Evolutionary conservation across 208 protist genomes (phyloP), one percentile per base, ranked within the genome.

Genomic region (Crithidia bombi): DNA sequence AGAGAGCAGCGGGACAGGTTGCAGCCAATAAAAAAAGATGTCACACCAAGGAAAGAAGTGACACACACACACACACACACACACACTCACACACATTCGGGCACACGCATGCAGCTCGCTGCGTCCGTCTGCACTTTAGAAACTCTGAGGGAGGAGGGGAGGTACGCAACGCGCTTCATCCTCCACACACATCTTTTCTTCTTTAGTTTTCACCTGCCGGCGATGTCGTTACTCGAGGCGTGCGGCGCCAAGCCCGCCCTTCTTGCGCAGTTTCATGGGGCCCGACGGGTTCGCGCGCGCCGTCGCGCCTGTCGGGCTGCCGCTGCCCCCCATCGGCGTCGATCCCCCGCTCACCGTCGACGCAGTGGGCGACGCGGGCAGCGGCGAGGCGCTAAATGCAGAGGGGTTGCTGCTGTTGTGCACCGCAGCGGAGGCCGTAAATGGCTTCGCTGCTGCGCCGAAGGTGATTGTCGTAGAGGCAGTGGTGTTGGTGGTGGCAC

Each of bases 161-260:
- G n/a, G n/a, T n/a, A n/a, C n/a, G n/a, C n/a, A n/a, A n/a, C n/a
- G n/a, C n/a, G n/a, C n/a, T n/a, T n/a, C n/a, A n/a, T n/a, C n/a
- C n/a, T n/a, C n/a, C n/a, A n/a, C n/a, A n/a, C n/a, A n/a, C n/a
- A n/a, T n/a, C n/a, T n/a, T n/a, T n/a, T n/a, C n/a, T n/a, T n/a
- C n/a, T n/a, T n/a, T n/a, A n/a, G n/a, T n/a, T n/a, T n/a, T n/a
- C n/a, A n/a, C n/a, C n/a, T n/a, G n/a, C n/a, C n/a, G n/a, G n/a
- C n/a, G n/a, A n/a, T n/a, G n/a, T n/a, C 25, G 30, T 80, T 35
- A 79, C 25, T 75, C 73, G 25, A 92, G 46, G 4, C 77, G 63
- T 41, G 83, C 70, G 2, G 87, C 87, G 6, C 87, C 87, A 41
- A 92, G 63, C 11, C 87, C 79, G 43, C 70, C 78, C 65, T 87